Conservation (phyloP, 768 basidiomycete genomes). For the Lentinula sp. region DNA sequence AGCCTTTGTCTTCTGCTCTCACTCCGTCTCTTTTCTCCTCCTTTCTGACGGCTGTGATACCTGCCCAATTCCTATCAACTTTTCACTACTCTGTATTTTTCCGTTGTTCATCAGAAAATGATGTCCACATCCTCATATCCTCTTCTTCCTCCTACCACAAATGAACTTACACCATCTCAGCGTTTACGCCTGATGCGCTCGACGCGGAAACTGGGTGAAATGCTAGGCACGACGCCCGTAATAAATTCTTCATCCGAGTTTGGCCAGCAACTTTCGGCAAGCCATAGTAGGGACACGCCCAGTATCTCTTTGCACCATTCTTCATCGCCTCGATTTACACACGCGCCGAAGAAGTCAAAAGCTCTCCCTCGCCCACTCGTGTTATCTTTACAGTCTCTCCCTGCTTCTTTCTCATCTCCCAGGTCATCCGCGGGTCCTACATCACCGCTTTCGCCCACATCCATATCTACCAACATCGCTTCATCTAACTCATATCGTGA, state of each 20-base stretch:
- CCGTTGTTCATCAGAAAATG: neutral
- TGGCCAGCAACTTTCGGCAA: neutral
- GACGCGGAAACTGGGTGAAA: slow-evolving; percentile 47
- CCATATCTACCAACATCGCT: neutral
- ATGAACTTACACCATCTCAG: neutral
- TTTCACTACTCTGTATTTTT: neutral
- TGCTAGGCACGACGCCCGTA: slow-evolving; percentile 43
- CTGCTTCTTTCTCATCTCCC: neutral
- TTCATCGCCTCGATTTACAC: neutral
- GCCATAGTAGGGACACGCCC: slow-evolving; percentile 9
- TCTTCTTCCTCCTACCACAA: neutral
- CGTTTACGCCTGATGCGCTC: slow-evolving; percentile 52
- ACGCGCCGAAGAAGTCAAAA: neutral
- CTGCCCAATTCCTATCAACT: neutral
- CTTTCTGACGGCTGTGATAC: neutral
- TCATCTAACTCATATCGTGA: slow-evolving; percentile 2
- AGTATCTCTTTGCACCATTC: slow-evolving; percentile 2
- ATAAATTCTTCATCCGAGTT: slow-evolving; percentile 18
- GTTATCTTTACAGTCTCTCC: slow-evolving; percentile 2
- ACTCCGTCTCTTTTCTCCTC: neutral
- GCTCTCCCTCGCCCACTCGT: slow-evolving; percentile 8
- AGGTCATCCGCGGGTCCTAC: neutral
- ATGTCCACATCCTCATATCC: neutral
- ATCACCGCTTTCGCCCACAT: slow-evolving; percentile 1
- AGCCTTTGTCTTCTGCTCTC: neutral